Percentiles rank a stretch among this genome's conserved stretches.
phyloP scores from a whole-genome alignment of 192 early-diverging fungal species.

The Backusella liffmaniae region DNA sequence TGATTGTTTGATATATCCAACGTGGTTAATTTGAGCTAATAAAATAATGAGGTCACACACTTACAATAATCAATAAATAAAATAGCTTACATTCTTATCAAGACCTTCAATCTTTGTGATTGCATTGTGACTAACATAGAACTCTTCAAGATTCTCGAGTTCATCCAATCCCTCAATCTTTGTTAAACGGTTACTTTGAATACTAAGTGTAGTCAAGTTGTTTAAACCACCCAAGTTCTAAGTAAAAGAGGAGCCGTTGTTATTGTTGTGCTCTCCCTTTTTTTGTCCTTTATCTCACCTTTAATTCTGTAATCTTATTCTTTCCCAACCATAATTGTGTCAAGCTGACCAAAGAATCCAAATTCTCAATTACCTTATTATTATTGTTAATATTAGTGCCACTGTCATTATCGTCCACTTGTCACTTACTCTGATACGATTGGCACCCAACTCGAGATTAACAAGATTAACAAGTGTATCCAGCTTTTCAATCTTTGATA shows the following conservation, averaged over 20 bases:
- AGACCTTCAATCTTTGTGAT: conserved; percentile 75
- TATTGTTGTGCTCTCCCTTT: no score
- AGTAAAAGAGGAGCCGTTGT: no score
- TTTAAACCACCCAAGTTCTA: conserved; percentile 62
- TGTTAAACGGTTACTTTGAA: conserved; percentile 87
- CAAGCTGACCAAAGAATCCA: conserved; percentile 77
- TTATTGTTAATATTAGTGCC: neutral
- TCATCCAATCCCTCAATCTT: conserved; percentile 73
- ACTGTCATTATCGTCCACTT: neutral
- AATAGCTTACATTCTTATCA: conserved; percentile 63
- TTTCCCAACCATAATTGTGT: conserved; percentile 96
- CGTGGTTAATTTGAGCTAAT: conserved; percentile 59
- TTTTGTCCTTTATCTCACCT: conserved; percentile 44
- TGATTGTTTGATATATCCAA: conserved; percentile 89
- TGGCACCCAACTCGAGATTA: conserved; percentile 93
- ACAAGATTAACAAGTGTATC: conserved; percentile 60
- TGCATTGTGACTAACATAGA: conserved; percentile 93
- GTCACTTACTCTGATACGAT: conserved; percentile 76
- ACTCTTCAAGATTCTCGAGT: conserved; percentile 73
- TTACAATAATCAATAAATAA: neutral
- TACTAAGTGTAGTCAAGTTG: conserved; percentile 68
- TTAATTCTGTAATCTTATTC: conserved; percentile 88
- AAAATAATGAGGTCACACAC: neutral
- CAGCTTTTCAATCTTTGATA: conserved; percentile 80
- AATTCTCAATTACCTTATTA: conserved; percentile 74